Evolutionary conservation across 1,284 basidiomycete genomes (phyloP), one percentile per base, ranked within the genome.

Genomic region (Pyrrhoderma lamaoense): DNA sequence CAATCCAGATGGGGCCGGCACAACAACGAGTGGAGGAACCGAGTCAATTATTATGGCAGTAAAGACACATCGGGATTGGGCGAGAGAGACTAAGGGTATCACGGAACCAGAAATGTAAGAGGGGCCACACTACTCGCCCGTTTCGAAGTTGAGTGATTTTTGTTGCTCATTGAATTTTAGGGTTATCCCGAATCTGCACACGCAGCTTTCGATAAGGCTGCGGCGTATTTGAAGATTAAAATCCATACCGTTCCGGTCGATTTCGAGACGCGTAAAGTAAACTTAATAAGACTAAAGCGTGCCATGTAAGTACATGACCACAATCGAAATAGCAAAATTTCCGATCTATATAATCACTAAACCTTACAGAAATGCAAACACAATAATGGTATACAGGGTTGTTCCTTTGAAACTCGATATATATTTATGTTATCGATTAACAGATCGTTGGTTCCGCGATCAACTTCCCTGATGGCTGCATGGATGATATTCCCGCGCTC

Each of bases 41-140:
- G 95, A 99, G 66, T 93, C 89, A 13, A 98, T 99, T 61, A 72
- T 95, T 48, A 92, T 94, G 92, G 82, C 93, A 2, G 80, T 93
- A 60, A 95, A 97, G 72, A 88, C 93, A 0, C 85, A 97, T 67
- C 81, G 94, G 23, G 93, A 98, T 59, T 97, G 94, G 92, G 95
- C 89, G 1, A 70, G 77, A 22, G 79, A 73, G 1, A 82, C 82
- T 38, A 95, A 93, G 66, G 89, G 92, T 3, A 90, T 98, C 62
- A 91, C 77, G 0, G 78, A 89, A 56, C 95, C 95, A 0, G 95
- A 99, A 66, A 93, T 99, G 89, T 91, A 59, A 38, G 84, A 66
- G 18, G 2, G 22, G 7, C 22, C 21, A 39, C 47, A 42, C n/a
- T 5, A 40, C 16, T 50, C 42, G 38, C 36, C 45, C 19, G 5